phyloP scores from a whole-genome alignment of 2,329 filamentous ascomycete genomes.

The Fusarium dimerum region DNA sequence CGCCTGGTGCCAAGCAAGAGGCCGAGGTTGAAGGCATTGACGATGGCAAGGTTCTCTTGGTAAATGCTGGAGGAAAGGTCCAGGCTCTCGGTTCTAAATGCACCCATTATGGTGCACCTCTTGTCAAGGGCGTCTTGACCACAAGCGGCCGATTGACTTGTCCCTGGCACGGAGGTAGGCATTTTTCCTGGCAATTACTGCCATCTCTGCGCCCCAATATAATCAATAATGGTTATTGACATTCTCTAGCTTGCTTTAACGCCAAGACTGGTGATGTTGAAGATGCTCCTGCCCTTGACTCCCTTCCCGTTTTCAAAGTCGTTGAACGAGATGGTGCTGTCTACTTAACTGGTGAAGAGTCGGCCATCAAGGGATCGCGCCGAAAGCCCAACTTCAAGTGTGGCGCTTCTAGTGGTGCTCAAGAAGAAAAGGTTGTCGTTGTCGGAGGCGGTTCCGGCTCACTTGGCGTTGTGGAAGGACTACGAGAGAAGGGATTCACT shows the following conservation, averaged over 20 bases:
- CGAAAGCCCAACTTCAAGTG: constrained; percentile 75
- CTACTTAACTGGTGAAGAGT: constrained; percentile 80
- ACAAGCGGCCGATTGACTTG: constrained; percentile 83
- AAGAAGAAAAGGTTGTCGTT: constrained; percentile 72
- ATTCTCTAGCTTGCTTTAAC: constrained; percentile 79
- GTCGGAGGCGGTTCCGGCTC: constrained; percentile 87
- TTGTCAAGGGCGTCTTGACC: constrained; percentile 83
- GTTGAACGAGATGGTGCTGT: constrained; percentile 79
- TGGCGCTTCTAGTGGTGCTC: constrained; percentile 46
- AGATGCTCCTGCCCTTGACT: constrained; percentile 86
- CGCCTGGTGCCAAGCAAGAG: constrained; percentile 82
- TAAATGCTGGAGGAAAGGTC: constrained; percentile 74
- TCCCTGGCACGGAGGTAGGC: constrained; percentile 88
- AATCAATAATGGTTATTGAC: constrained; percentile 2
- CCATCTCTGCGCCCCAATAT: background rate
- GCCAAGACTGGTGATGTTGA: constrained; percentile 89
- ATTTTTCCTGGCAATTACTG: constrained; percentile 22
- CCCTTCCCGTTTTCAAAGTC: constrained; percentile 80
- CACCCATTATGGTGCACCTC: constrained; percentile 88
- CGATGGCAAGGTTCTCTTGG: constrained; percentile 80
- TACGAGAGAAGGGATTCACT: constrained; percentile 78
- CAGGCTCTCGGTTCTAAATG: constrained; percentile 84
- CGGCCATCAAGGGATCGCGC: constrained; percentile 73
- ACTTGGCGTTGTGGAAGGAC: constrained; percentile 77
- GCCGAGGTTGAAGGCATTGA: constrained; percentile 89